Base-by-base conservation (phyloP, 2,329 filamentous ascomycete genomes). In the Neoarthrinium moseri region DNA sequence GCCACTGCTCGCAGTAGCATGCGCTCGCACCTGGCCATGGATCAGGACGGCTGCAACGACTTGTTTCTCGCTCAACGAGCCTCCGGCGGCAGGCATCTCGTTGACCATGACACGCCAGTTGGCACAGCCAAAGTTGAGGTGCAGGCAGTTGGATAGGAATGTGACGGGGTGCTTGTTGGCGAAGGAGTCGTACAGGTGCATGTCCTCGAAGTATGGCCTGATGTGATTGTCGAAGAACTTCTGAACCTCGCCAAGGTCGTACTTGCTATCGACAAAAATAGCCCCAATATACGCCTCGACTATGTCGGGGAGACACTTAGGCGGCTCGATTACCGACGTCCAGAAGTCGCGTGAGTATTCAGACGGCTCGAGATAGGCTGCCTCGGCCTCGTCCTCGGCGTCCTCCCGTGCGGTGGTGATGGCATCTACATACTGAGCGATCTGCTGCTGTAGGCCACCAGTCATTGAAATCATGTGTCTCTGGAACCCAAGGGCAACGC, bases 211-310 rank as follows among this genome's bases (percentile, higher is more conserved):
- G 68, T 84, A 96, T 3, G 83, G 84, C 46, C 78, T 76, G 45
- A 97, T 78, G 52, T 91, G 83, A 12, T 58, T 62, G n/a, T 81
- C 67, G 66, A 96, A 96, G 68, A 99, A 97, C 1, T 62, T 61
- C 51, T 87, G 81, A 1, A 97, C 86, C 15, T 83, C 74, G 11
- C 64, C 63, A 64, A 86, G 96, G 59, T 94, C 71, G 67, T 92
- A 97, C 36, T 77, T 73, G 0, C 89, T 87, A 65, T 99, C 94
- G 10, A 99, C 87, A 62, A 97, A 97, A 18, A 96, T 76, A 17
- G 92, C 92, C 2, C 91, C 94, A 3, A 96, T 71, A 56, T 91
- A 94, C 0, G 92, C 83, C 72, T 99, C 94, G 4, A 97, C 75
- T 29, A 96, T 81, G 64, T 99, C 94, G 0, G 91, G 82, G 5